Percentiles rank a stretch among this genome's conserved stretches.
Conservation (phyloP, 202 grass and related monocot species). For the Bolboschoenoplectus hybrid region DNA sequence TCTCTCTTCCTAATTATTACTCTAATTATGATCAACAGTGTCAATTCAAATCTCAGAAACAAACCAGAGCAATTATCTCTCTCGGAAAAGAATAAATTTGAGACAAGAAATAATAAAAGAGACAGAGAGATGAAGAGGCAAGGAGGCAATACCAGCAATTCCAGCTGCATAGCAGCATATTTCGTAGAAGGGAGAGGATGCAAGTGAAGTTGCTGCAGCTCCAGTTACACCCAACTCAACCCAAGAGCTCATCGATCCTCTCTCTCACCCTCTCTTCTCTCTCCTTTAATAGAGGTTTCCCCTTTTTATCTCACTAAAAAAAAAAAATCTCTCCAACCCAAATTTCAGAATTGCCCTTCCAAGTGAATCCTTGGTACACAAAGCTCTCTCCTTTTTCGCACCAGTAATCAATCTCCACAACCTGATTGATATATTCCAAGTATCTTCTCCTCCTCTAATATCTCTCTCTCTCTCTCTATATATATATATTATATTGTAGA, state of each 20-base stretch:
- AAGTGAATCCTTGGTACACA: not conserved
- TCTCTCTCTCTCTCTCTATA: not conserved
- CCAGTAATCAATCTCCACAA: not conserved
- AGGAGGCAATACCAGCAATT: slow-evolving; percentile 57
- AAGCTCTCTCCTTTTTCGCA: not conserved
- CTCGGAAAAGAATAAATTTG: not conserved
- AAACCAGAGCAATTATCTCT: not conserved
- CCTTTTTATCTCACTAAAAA: not conserved
- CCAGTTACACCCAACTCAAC: not conserved
- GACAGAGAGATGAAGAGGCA: not conserved
- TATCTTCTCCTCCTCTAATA: not conserved
- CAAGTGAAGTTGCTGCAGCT: slow-evolving; percentile 6
- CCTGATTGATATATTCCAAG: not conserved
- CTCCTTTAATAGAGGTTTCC: not conserved
- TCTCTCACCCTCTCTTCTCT: not conserved
- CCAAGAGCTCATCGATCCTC: slow-evolving; percentile 42
- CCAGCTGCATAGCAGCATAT: slow-evolving; percentile 75
- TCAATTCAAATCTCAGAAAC: not conserved
- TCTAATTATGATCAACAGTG: not conserved
- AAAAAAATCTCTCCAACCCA: not conserved
- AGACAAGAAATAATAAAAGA: not conserved
- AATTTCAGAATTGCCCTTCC: not conserved
- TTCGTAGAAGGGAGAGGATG: slow-evolving; percentile 37
- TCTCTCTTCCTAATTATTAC: not conserved
- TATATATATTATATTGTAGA: not conserved